A percentile compares a stretch with the other conserved stretches of the same genome.
Evolutionary conservation across 148 eudicot species (phyloP).

Genomic region (Vaccinium macrocarpon): DNA sequence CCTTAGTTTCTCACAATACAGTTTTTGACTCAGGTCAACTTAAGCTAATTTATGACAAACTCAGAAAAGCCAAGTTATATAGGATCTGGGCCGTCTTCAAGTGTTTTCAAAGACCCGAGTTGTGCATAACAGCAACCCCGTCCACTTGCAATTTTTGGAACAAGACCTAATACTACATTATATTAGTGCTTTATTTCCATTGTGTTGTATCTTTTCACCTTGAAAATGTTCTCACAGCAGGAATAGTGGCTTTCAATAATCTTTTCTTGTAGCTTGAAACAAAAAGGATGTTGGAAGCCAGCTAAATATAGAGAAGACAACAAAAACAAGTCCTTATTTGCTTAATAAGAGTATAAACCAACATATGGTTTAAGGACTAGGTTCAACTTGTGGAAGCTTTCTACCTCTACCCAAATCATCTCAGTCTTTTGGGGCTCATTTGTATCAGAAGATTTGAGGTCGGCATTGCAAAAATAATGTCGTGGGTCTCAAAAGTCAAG

Average conservation of each 20-base stretch:
- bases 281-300: background rate
- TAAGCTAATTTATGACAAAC: too few species aligned
- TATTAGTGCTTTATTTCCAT: background rate
- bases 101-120: too few species aligned
- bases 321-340: background rate
- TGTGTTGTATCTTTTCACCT: background rate
- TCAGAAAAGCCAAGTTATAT: too few species aligned
- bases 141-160: too few species aligned
- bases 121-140: too few species aligned
- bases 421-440: background rate
- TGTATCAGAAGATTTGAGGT: background rate
- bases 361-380: background rate
- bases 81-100: too few species aligned
- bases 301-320: background rate
- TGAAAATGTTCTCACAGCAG: background rate
- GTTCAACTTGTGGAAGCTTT: background rate
- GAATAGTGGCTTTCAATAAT: background rate
- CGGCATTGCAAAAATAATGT: background rate
- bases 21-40: too few species aligned
- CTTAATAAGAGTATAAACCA: background rate
- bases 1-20: too few species aligned
- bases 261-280: background rate
- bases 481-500: background rate
- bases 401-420: background rate
- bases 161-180: background rate